Conservation (phyloP, 352 stramenopile genomes). For the Poterioochromonas sp. region DNA sequence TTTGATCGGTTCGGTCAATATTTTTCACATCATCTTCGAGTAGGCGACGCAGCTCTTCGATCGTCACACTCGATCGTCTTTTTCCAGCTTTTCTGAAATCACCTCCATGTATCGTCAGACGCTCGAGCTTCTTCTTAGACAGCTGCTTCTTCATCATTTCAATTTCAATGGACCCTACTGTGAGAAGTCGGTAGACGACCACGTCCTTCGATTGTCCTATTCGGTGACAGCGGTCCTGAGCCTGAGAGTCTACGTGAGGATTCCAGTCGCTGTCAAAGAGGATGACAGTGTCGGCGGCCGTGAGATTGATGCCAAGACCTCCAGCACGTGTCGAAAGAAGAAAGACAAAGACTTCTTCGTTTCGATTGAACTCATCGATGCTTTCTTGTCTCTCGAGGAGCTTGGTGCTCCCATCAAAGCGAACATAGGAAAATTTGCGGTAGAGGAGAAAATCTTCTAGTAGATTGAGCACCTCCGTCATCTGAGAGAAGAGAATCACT, state of each 20-base stretch:
- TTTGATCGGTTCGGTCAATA: constrained; percentile 48
- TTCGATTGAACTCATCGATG: constrained; percentile 74
- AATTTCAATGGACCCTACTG: constrained; percentile 70
- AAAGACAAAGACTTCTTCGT: constrained; percentile 90
- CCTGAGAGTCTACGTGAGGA: constrained; percentile 79
- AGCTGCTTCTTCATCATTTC: constrained; percentile 70
- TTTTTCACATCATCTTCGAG: constrained; percentile 63
- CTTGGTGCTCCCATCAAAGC: constrained; percentile 96
- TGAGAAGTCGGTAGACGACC: constrained; percentile 93
- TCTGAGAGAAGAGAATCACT: constrained; percentile 97
- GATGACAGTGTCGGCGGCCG: constrained; percentile 95
- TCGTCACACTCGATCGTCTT: constrained; percentile 53
- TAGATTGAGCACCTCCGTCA: constrained; percentile 99
- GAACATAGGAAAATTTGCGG: constrained; percentile 78
- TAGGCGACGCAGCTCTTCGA: constrained; percentile 53
- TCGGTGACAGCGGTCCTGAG: constrained; percentile 78
- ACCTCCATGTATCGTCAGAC: constrained; percentile 65
- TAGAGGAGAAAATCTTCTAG: constrained; percentile 90
- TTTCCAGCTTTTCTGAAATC: constrained; percentile 62
- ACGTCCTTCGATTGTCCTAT: constrained; percentile 96
- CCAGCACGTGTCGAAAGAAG: constrained; percentile 91
- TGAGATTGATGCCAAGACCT: constrained; percentile 92
- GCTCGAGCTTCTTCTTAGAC: constrained; percentile 71
- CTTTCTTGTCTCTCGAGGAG: constrained; percentile 83
- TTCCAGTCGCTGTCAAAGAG: constrained; percentile 98